A percentile compares a stretch with the other conserved stretches of the same genome.
These are phyloP conservation scores for Fusarium tanahbumbuense DNA, from an alignment of 2,329 filamentous ascomycete genomes.

Conservation along the genomic window DNA sequence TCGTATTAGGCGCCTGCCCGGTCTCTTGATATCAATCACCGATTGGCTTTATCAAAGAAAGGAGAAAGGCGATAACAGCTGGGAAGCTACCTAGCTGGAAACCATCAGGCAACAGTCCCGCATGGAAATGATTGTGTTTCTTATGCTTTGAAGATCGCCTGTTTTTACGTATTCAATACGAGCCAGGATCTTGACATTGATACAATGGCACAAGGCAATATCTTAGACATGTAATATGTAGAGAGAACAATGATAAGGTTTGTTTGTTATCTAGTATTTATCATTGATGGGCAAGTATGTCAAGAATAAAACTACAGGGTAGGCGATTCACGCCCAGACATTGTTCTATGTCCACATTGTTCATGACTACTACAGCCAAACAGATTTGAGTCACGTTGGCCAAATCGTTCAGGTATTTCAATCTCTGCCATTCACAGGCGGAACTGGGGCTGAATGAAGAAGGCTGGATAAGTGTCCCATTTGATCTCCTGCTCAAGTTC, in stretches of 20 bases:
- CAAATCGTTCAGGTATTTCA: not conserved
- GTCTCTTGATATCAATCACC: not conserved
- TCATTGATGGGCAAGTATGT: not conserved
- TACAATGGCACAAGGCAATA: not conserved
- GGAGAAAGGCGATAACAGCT: not conserved
- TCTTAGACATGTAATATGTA: not conserved
- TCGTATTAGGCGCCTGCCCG: not conserved
- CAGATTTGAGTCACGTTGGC: not conserved
- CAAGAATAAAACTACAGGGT: not conserved
- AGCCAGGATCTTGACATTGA: not conserved
- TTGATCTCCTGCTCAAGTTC: not conserved
- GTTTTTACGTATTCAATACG: not conserved
- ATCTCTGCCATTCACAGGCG: not conserved
- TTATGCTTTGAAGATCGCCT: not conserved
- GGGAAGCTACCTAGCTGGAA: not conserved
- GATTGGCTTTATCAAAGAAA: not conserved
- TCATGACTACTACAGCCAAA: not conserved
- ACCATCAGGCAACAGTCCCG: not conserved
- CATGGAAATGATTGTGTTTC: not conserved
- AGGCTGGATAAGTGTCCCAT: not conserved
- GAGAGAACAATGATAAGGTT: not conserved
- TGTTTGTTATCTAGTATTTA: not conserved
- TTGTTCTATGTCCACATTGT: not conserved
- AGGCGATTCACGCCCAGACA: not conserved
- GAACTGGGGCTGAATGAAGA: not conserved